Evolutionary conservation across 2,329 filamentous ascomycete genomes (phyloP), one percentile per base, ranked within the genome.

Genomic region (Dactylonectria estremocensis): DNA sequence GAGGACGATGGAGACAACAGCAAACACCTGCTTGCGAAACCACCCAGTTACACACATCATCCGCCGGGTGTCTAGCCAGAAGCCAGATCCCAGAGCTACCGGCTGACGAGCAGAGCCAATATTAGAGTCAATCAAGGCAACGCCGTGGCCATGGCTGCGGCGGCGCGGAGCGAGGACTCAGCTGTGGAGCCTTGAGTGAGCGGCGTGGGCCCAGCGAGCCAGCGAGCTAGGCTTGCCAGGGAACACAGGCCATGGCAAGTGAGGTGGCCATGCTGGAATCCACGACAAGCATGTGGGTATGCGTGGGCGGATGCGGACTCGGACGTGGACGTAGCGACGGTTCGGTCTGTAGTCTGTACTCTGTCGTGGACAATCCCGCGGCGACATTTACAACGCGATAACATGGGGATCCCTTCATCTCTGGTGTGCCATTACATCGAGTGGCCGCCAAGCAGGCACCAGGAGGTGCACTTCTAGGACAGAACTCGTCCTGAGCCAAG

Each of bases 71-170:
- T 56, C 53, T 13, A 57, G 58, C 46, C 48, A 45, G 14, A 49
- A 52, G 37, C 37, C n/a, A 35, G 48, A 49, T 33, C 43, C 24
- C 22, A 33, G n/a, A 46, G 22, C 58, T 40, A 45, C 11, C 33
- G 16, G 28, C 24, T 46, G 46, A 59, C 28, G 40, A 49, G 22
- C 3, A 40, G 52, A 31, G 40, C 22, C 57, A 50, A 56, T n/a
- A 58, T 61, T 46, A 45, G 57, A 61, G 40, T 33, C 18, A 33
- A 18, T 16, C 49, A 31, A 9, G 54, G 11, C 22, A 40, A 50
- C 43, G 60, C 43, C 43, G 46, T 31, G 60, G 46, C 20, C 50
- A 33, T 62, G 60, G 43, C 60, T 62, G 60, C 50, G 50, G 60
- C 60, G 37, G 60, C 52, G 40, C 40, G 60, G 43, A 56, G 52